Percentiles rank a stretch among this genome's conserved stretches.
These are phyloP conservation scores for Saitozyma podzolica DNA, from an alignment of 768 basidiomycete genomes.

Conservation along the genomic window DNA sequence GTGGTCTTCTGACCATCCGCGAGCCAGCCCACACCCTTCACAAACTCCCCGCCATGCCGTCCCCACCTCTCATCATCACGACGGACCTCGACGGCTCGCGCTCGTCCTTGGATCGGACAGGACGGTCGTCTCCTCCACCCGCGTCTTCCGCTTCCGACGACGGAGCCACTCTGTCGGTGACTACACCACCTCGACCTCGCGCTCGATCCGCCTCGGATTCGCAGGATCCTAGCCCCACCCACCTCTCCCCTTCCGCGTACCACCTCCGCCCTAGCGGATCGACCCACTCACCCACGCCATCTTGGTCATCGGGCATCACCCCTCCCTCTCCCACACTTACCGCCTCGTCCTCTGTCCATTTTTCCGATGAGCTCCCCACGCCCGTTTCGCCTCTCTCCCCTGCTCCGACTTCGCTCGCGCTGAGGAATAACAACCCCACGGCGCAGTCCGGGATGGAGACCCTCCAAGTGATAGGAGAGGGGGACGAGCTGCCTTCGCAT, in stretches of 20 bases:
- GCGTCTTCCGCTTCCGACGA: background rate
- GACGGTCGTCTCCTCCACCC: conserved; percentile 13
- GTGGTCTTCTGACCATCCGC: background rate
- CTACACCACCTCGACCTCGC: conserved; percentile 11
- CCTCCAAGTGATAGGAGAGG: conserved; percentile 26
- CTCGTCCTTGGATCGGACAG: conserved; percentile 3
- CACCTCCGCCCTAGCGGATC: conserved; percentile 12
- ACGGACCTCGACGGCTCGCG: conserved; percentile 34
- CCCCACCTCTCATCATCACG: conserved; percentile 44
- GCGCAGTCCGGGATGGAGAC: conserved; percentile 37
- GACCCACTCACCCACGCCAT: conserved; percentile 26
- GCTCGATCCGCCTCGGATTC: conserved; percentile 3
- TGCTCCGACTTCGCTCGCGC: conserved; percentile 28
- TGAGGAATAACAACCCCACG: conserved; percentile 49
- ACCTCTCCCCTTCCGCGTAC: conserved; percentile 24
- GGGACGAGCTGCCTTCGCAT: conserved; percentile 1
- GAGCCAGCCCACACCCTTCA: background rate
- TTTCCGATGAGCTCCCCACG: conserved; percentile 33
- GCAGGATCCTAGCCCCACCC: conserved; percentile 11
- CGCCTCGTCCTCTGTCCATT: conserved; percentile 39
- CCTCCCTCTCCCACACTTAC: conserved; percentile 43
- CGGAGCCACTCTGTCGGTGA: background rate
- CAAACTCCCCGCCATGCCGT: conserved; percentile 3
- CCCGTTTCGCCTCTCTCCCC: conserved; percentile 22
- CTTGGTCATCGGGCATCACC: conserved; percentile 28